Percentiles rank a stretch among this genome's conserved stretches.
phyloP scores from a whole-genome alignment of 176 grass and related monocot genomes.

The Cymbopogon citratus region DNA sequence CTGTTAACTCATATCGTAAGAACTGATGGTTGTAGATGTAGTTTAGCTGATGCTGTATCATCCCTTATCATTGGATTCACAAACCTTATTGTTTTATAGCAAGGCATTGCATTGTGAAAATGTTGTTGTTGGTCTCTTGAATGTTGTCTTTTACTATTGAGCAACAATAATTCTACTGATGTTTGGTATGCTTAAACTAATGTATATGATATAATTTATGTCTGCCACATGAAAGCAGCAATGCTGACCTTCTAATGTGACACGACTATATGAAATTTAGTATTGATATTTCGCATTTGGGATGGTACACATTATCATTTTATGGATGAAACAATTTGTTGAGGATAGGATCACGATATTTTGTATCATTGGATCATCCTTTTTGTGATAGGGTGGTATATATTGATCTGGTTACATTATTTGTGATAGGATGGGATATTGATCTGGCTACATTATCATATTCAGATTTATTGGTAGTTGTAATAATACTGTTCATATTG shows the following conservation, averaged over 20 bases:
- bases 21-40: not conserved
- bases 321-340: not conserved
- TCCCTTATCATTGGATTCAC: not conserved
- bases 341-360: not conserved
- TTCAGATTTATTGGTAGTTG: not conserved
- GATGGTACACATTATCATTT: not conserved
- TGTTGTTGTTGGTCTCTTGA: not conserved
- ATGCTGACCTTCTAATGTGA: too few species aligned
- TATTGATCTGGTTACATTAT: not conserved
- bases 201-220: not conserved
- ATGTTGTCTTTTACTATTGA: not conserved
- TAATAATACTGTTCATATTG: too few species aligned
- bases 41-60: not conserved
- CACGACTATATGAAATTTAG: not conserved
- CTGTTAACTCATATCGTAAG: not conserved
- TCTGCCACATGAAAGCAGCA: too few species aligned
- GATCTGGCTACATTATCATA: not conserved
- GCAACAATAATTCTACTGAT: not conserved
- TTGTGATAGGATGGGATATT: not conserved
- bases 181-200: not conserved
- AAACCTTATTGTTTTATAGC: not conserved
- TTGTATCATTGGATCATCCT: not conserved
- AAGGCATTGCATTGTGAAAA: not conserved
- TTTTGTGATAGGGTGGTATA: not conserved
- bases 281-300: not conserved